Percentiles rank a stretch among this genome's conserved stretches.
Evolutionary conservation across 1,139 yeast genomes (phyloP).

Genomic region (Scheffersomyces insectosa): DNA sequence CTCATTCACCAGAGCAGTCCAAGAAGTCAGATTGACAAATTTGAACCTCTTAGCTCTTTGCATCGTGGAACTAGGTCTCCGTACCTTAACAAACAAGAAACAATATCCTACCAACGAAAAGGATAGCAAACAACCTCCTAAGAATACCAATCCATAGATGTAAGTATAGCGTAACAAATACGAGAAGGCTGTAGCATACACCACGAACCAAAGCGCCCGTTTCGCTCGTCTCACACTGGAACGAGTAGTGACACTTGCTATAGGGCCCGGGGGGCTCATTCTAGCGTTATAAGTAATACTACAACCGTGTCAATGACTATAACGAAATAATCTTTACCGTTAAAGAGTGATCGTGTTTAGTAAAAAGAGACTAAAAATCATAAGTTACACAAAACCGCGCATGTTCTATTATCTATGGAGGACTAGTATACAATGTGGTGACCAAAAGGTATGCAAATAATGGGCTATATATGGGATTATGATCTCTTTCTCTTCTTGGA

Average conservation of each 20-base stretch:
- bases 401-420: neutral
- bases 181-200: conserved; percentile 4
- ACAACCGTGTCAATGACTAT: too few relatives aligned
- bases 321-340: too few relatives aligned
- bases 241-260: too few relatives aligned
- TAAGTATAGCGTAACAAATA: conserved; percentile 11
- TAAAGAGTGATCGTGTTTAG: too few relatives aligned
- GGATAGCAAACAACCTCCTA: conserved; percentile 6
- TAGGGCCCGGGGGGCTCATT: too few relatives aligned
- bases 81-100: conserved; percentile 5
- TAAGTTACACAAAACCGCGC: neutral
- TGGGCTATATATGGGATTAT: conserved; percentile 1
- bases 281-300: too few relatives aligned
- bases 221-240: neutral
- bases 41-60: conserved; percentile 7
- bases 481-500: conserved; percentile 1
- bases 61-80: conserved; percentile 1
- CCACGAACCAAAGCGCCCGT: conserved; percentile 1
- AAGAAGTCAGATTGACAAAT: conserved; percentile 7
- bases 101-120: conserved; percentile 1
- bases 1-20: conserved; percentile 7
- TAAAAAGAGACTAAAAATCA: neutral
- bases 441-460: conserved; percentile 1
- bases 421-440: neutral
- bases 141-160: conserved; percentile 10